Evolutionary conservation across 2,329 filamentous ascomycete genomes (phyloP).

Genomic region (Neocucurbitaria cava): DNA sequence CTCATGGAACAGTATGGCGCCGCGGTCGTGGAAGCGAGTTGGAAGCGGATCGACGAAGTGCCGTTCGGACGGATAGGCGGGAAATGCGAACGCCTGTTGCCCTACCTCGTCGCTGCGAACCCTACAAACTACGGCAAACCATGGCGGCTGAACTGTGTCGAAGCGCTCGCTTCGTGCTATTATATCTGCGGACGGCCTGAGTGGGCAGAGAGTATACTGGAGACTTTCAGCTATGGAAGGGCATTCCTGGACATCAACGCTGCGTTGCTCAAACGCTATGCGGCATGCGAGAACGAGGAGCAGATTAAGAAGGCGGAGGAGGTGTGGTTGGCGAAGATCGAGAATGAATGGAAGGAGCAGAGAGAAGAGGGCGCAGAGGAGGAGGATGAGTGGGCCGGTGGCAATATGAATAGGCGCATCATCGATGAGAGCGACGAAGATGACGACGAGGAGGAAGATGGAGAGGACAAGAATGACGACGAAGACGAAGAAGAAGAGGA

Average conservation of each 20-base stretch:
- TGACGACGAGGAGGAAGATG: constrained; percentile 57
- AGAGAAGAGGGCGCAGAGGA: constrained; percentile 62
- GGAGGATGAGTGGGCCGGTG: constrained; percentile 86
- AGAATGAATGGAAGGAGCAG: constrained; percentile 86
- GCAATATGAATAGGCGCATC: constrained; percentile 78
- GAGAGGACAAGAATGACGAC: constrained; percentile 56
- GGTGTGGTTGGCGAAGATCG: constrained; percentile 87
- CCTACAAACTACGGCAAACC: constrained; percentile 97
- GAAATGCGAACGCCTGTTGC: constrained; percentile 82
- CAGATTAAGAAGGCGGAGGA: constrained; percentile 84
- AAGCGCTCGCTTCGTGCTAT: constrained; percentile 91
- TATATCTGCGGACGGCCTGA: constrained; percentile 90
- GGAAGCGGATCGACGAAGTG: constrained; percentile 90
- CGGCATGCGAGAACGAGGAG: constrained; percentile 80
- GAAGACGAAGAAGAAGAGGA: constrained; percentile 51
- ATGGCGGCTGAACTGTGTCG: constrained; percentile 93
- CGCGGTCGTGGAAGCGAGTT: constrained; percentile 96
- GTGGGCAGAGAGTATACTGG: constrained; percentile 85
- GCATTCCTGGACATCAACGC: constrained; percentile 92
- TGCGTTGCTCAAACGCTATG: constrained; percentile 81
- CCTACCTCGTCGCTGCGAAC: constrained; percentile 96
- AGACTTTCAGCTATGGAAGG: constrained; percentile 85
- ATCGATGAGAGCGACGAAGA: constrained; percentile 52
- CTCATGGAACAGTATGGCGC: constrained; percentile 88
- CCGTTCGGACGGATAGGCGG: constrained; percentile 92